Evolutionary conservation across 2,329 filamentous ascomycete genomes (phyloP), one percentile per base, ranked within the genome.

Genomic region (Fusarium keratoplasticum): DNA sequence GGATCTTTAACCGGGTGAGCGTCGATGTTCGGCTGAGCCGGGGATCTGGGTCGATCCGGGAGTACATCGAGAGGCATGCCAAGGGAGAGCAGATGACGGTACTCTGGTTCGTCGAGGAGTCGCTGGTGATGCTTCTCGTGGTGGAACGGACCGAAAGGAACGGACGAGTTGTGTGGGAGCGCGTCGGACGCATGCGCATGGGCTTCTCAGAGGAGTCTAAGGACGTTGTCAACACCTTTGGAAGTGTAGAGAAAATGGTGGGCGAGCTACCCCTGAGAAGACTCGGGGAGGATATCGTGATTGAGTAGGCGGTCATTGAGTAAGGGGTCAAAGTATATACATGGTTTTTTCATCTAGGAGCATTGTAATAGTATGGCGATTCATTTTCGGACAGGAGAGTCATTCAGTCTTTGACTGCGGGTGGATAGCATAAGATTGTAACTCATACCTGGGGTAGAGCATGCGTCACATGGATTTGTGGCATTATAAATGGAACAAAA

Each of bases 71-170:
- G 61, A 74, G 76, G 1, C 81, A 83, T 57, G 81, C 79, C 11
- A 77, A 77, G 5, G 81, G 80, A 8, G 80, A 83, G 70, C 80
- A 82, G 61, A 82, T 83, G 80, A 82, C 80, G 20, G 74, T 82
- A 10, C 64, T 83, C 31, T 83, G 81, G 81, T 82, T 82, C 55
- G 76, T 82, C 20, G 81, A 82, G 35, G 81, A 83, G 52, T 77
- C 79, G 6, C 67, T 77, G 13, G 77, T 82, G 20, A 77, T 83
- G 80, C 70, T 83, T 6, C 70, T 83, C 31, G 81, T 83, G 2
- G 72, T 82, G 8, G 79, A 82, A 70, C 73, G 77, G 52, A 76
- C 76, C 1, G 64, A 73, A 2, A 67, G 74, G 0, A 73, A 76
- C 2, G 66, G 72, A 0, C 57, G 76, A 2, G 66, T 76, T 0